These are phyloP conservation scores for Claviceps arundinis DNA, from an alignment of 2,329 filamentous ascomycete genomes.

Conservation along the genomic window DNA sequence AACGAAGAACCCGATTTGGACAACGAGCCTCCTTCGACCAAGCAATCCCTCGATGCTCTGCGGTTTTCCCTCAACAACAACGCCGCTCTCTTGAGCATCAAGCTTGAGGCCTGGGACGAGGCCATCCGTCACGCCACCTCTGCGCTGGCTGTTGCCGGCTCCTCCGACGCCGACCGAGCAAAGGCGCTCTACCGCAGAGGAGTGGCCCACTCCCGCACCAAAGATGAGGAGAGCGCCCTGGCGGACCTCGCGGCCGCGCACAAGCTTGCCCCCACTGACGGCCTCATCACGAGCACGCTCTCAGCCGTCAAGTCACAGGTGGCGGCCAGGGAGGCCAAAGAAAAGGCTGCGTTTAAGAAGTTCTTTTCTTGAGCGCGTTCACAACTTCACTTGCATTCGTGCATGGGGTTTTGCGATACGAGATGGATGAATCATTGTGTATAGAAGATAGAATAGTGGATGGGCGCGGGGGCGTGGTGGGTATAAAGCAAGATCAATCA, in stretches of 20 bases:
- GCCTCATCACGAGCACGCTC: constrained; percentile 62
- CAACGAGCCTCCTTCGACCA: constrained; percentile 55
- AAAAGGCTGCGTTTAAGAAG: constrained; percentile 87
- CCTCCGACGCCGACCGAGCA: constrained; percentile 64
- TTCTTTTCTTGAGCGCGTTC: constrained; percentile 49
- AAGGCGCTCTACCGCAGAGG: constrained; percentile 83
- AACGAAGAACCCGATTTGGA: constrained; percentile 72
- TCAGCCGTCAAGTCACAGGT: constrained; percentile 64
- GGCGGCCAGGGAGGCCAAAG: constrained; percentile 63
- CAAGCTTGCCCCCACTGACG: constrained; percentile 61
- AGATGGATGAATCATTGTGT: background rate
- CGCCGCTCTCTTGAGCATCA: constrained; percentile 71
- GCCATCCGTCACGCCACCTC: constrained; percentile 56
- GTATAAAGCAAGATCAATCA: no score
- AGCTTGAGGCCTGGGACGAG: constrained; percentile 59
- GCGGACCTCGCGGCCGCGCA: constrained; percentile 64
- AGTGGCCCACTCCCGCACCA: constrained; percentile 58
- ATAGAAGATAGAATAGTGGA: background rate
- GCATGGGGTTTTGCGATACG: background rate
- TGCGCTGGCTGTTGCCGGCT: constrained; percentile 54
- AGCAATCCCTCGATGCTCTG: constrained; percentile 53
- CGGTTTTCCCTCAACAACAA: constrained; percentile 85
- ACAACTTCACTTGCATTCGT: background rate
- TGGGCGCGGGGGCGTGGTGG: no score
- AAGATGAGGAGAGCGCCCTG: constrained; percentile 74